A percentile compares a stretch with the other conserved stretches of the same genome.
These are phyloP conservation scores for Aspergillus nanangensis DNA, from an alignment of 495 filamentous ascomycete genomes.

Conservation along the genomic window DNA sequence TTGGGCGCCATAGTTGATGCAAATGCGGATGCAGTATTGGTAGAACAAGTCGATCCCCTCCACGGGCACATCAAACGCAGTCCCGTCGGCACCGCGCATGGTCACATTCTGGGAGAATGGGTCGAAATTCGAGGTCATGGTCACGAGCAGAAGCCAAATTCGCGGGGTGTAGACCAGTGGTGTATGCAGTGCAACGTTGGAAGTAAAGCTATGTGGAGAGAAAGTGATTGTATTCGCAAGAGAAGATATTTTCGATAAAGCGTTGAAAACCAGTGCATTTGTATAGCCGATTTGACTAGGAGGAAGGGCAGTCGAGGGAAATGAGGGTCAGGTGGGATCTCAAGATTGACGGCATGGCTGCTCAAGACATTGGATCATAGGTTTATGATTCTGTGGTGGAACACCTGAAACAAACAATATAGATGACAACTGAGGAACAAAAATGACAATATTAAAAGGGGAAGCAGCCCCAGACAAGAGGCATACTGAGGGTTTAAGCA, in stretches of 20 bases:
- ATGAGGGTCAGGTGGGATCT: neutral
- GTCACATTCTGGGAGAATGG: slow-evolving; percentile 56
- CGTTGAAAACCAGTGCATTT: neutral
- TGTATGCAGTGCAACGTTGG: neutral
- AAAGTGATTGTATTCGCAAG: no score
- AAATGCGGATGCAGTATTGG: slow-evolving; percentile 45
- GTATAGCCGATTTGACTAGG: slow-evolving; percentile 6
- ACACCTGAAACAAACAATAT: slow-evolving; percentile 27
- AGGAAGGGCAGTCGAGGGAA: neutral
- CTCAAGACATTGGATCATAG: neutral
- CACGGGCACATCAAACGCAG: slow-evolving; percentile 45
- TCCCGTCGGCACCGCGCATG: slow-evolving; percentile 48
- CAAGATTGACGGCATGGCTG: neutral
- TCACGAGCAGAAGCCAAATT: neutral
- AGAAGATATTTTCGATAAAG: neutral
- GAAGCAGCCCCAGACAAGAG: slow-evolving; percentile 3
- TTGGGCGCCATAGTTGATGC: slow-evolving; percentile 69
- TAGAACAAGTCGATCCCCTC: slow-evolving; percentile 43
- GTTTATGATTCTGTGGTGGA: slow-evolving; percentile 10
- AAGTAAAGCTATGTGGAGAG: neutral
- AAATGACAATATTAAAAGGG: slow-evolving; percentile 21
- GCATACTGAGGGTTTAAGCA: neutral
- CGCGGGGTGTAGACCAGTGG: no score
- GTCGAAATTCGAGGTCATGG: slow-evolving; percentile 39
- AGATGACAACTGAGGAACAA: neutral